Base-by-base conservation (phyloP, 768 basidiomycete genomes). In the Holtermannia corniformis region DNA sequence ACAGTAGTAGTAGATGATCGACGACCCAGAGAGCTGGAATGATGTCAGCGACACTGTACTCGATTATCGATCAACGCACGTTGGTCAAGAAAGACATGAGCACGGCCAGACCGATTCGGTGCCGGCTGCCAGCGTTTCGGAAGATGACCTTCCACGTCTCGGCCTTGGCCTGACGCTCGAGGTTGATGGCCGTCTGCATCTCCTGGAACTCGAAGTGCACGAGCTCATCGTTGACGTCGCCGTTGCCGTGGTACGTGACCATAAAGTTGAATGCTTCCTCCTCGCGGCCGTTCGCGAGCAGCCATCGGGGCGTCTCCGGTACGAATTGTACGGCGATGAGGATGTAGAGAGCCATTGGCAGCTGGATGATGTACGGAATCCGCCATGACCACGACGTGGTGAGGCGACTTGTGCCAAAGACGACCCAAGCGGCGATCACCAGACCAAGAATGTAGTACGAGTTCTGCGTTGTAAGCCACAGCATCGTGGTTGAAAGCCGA, bases 381-480 rank as follows among this genome's bases (percentile, higher is more conserved):
- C 72, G 59, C 72, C 72, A 73, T 25, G 59, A 54, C 72, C 72
- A 73, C 0, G 67, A 70, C 5, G 50, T 56, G 12, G 57, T 52
- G 49, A 71, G 52, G 53, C 59, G 71, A 22, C 60, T 59, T 3
- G 57, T 55, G 16, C 71, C 72, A 42, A 73, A 72, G 41, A 62
- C 61, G 42, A 68, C 61, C 61, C 63, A 73, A n/a, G 62, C 57
- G n/a, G 68, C 62, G 41, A 70, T 60, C 41, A 71, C 67, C 21
- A 54, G 50, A n/a, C 72, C 72, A 25, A 73, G 63, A 49, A 73
- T 73, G 50, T 64, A 73, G 64, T 72, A 73, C 27, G 72, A 73
- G 58, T 73, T 62, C 65, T 64, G 42, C 14, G 16, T 22, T 26
- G 49, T 44, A 41, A 42, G 47, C 41, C 12, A 16, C 5, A 26